A percentile compares a stretch with the other conserved stretches of the same genome.
Conservation (phyloP, 169 alveolate species). For the Besnoitia besnoiti region DNA sequence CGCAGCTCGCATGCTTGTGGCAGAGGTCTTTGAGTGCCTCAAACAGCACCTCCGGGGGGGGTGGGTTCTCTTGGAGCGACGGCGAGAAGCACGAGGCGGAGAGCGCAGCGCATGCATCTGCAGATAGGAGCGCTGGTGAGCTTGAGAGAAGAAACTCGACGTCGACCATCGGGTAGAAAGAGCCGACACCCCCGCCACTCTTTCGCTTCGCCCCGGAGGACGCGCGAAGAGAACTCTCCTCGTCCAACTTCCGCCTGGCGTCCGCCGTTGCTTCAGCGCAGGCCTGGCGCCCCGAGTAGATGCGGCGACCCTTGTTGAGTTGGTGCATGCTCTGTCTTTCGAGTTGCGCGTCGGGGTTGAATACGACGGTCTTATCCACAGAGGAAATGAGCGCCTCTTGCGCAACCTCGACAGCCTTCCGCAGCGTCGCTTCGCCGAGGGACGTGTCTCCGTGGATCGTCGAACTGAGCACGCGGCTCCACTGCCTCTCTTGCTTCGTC, state of each 20-base stretch:
- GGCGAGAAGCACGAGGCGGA: conserved; percentile 9
- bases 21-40: neutral
- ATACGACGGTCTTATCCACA: neutral
- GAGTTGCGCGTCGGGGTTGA: neutral
- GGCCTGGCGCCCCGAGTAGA: neutral
- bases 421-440: neutral
- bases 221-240: neutral
- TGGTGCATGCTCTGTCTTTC: neutral
- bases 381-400: neutral
- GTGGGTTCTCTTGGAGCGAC: neutral
- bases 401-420: neutral
- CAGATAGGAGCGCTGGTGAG: neutral
- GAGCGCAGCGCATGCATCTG: conserved; percentile 18
- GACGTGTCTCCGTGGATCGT: neutral
- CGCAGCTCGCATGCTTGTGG: neutral
- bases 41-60: neutral
- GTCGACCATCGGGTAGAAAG: neutral
- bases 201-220: neutral
- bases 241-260: neutral
- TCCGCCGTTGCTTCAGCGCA: neutral
- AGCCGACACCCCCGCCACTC: neutral
- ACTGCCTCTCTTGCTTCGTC: neutral
- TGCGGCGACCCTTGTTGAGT: neutral
- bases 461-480: neutral
- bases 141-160: neutral